Evolutionary conservation across 116 monocot species (phyloP).

Genomic region (Cymodocea nodosa): DNA sequence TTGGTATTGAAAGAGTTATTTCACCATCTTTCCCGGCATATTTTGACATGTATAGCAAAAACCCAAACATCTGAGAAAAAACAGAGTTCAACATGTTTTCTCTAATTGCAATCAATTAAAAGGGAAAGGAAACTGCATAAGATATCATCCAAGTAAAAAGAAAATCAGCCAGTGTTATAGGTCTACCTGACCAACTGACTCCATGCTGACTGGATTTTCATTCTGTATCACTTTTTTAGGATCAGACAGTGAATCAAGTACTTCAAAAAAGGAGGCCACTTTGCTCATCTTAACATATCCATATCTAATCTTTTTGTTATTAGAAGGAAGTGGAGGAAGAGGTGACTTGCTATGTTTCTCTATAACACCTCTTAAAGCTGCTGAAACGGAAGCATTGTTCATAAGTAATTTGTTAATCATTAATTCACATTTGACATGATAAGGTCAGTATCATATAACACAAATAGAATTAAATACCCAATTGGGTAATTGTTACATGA

Average conservation of each 20-base stretch:
- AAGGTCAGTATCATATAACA: too few relatives aligned
- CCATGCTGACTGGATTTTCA: constrained; percentile 69
- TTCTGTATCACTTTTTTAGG: constrained; percentile 25
- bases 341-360: constrained; percentile 31
- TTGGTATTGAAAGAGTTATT: constrained; percentile 54
- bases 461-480: too few relatives aligned
- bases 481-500: too few relatives aligned
- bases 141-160: neutral
- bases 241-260: constrained; percentile 36
- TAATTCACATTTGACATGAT: too few relatives aligned
- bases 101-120: neutral
- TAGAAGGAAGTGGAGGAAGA: constrained; percentile 57
- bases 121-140: neutral
- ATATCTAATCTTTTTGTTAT: constrained; percentile 36
- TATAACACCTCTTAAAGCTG: constrained; percentile 73
- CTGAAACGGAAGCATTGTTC: constrained; percentile 27
- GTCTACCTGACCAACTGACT: constrained; percentile 76
- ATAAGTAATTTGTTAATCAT: too few relatives aligned
- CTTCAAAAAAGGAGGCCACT: constrained; percentile 48
- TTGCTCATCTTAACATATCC: constrained; percentile 41
- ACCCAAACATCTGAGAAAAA: constrained; percentile 72
- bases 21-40: constrained; percentile 23
- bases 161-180: neutral
- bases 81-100: neutral
- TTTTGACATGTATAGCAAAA: constrained; percentile 69